These are phyloP conservation scores for Naegleria lovaniensis DNA, from an alignment of 208 protist genomes.

Conservation along the genomic window DNA sequence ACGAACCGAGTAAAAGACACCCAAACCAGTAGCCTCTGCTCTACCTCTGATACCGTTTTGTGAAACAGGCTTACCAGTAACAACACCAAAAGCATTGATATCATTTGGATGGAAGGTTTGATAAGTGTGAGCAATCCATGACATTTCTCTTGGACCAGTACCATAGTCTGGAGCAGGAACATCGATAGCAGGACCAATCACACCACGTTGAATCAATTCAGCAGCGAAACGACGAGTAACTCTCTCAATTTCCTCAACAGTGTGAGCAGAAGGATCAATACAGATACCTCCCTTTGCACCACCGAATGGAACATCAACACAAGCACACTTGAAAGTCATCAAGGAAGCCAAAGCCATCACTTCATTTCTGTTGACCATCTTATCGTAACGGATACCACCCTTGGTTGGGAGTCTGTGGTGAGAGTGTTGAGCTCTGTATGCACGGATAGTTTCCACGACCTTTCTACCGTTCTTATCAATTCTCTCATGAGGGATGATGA, in stretches of 20 bases:
- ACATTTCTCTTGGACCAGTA: constrained; percentile 68
- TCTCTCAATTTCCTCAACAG: constrained; percentile 55
- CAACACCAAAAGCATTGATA: constrained; percentile 54
- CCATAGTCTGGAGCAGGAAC: constrained; percentile 60
- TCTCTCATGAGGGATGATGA: constrained; percentile 16
- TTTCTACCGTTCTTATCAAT: neutral
- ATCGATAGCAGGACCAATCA: constrained; percentile 53
- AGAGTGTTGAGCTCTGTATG: constrained; percentile 53
- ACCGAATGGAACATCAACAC: constrained; percentile 69
- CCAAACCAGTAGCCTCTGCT: constrained; percentile 58
- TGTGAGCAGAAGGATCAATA: constrained; percentile 64
- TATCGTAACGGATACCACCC: constrained; percentile 68
- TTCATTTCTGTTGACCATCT: constrained; percentile 61
- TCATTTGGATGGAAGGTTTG: constrained; percentile 25
- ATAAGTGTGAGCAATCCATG: constrained; percentile 59
- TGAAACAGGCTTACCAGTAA: constrained; percentile 66
- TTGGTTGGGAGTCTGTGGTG: constrained; percentile 66
- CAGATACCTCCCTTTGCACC: constrained; percentile 68
- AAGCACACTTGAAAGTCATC: constrained; percentile 76
- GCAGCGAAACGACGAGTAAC: constrained; percentile 69
- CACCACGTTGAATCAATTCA: constrained; percentile 62
- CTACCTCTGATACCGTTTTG: constrained; percentile 61
- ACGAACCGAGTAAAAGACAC: constrained; percentile 58
- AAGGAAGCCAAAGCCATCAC: constrained; percentile 63
- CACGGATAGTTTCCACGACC: constrained; percentile 6